Percentiles rank a stretch among this genome's conserved stretches.
Evolutionary conservation across 1,284 basidiomycete species (phyloP).

Genomic region (Apiotrichum veenhuisii): DNA sequence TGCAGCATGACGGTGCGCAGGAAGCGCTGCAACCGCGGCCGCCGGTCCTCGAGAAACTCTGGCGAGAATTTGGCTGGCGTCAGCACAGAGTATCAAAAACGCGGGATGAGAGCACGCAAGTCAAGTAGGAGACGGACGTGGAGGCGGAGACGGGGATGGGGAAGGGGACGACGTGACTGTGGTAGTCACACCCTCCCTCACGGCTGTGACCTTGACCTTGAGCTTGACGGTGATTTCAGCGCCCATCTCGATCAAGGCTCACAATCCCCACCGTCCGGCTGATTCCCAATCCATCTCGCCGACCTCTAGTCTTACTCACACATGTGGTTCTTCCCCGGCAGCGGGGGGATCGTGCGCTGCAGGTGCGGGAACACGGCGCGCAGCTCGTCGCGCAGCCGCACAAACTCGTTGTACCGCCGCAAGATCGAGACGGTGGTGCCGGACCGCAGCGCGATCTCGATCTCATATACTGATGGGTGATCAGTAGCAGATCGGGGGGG

Average conservation of each 20-base stretch:
- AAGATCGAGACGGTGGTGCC: slow-evolving; percentile 35
- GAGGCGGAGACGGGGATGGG: no score
- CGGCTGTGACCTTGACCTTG: no score
- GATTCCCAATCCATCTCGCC: not conserved
- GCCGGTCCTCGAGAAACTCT: slow-evolving; percentile 39
- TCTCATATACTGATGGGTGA: slow-evolving; percentile 39
- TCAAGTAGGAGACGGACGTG: no score
- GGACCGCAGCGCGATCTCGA: slow-evolving; percentile 32
- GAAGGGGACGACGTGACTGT: no score
- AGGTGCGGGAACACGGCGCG: slow-evolving; percentile 30
- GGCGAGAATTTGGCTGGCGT: slow-evolving; percentile 38
- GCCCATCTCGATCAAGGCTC: no score
- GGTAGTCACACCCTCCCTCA: no score
- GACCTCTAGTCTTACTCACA: slow-evolving; percentile 17
- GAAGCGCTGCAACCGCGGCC: slow-evolving; percentile 41
- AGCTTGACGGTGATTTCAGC: no score
- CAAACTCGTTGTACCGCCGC: slow-evolving; percentile 44
- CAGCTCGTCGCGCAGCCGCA: slow-evolving; percentile 28
- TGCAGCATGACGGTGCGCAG: slow-evolving; percentile 41
- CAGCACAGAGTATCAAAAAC: no score
- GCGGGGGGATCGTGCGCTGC: slow-evolving; percentile 29
- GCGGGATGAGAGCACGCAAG: no score
- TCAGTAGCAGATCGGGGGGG: no score
- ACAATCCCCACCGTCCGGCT: no score
- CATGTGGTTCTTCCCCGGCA: slow-evolving; percentile 47